phyloP scores from a whole-genome alignment of 2,329 filamentous ascomycete species.

The Phaeomoniella chlamydospora region DNA sequence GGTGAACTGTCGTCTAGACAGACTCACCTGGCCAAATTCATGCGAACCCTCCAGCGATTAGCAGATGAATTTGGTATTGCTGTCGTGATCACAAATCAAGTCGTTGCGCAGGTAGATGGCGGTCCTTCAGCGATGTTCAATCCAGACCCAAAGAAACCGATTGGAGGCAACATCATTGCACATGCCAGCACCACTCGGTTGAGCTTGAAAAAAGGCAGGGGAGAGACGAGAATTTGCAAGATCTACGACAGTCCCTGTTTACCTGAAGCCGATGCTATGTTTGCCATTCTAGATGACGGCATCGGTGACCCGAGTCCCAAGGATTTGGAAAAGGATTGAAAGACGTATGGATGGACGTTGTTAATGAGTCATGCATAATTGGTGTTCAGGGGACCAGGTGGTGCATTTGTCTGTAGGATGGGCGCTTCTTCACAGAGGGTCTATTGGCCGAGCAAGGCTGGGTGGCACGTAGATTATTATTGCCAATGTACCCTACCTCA shows the following conservation, averaged over 20 bases:
- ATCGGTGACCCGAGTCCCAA: slow-evolving; percentile 94
- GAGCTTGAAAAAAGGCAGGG: slow-evolving; percentile 88
- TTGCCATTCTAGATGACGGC: slow-evolving; percentile 93
- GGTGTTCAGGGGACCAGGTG: neutral
- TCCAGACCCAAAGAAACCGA: slow-evolving; percentile 96
- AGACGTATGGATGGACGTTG: too few relatives aligned
- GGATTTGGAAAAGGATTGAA: slow-evolving; percentile 71
- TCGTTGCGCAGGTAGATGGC: slow-evolving; percentile 94
- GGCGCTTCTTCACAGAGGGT: too few relatives aligned
- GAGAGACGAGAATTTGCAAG: slow-evolving; percentile 93
- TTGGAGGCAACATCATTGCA: slow-evolving; percentile 96
- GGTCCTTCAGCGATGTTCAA: slow-evolving; percentile 98
- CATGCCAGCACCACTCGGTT: slow-evolving; percentile 91
- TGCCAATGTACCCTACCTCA: too few relatives aligned
- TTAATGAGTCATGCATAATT: slow-evolving; percentile 1
- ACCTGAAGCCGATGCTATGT: slow-evolving; percentile 89
- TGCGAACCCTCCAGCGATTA: slow-evolving; percentile 31
- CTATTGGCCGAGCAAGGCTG: too few relatives aligned
- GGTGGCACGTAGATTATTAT: too few relatives aligned
- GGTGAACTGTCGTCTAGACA: slow-evolving; percentile 92
- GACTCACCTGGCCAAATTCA: slow-evolving; percentile 33
- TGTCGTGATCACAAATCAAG: slow-evolving; percentile 96
- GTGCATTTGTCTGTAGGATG: too few relatives aligned
- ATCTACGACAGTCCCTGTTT: slow-evolving; percentile 98
- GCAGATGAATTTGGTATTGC: slow-evolving; percentile 82